Evolutionary conservation across 495 filamentous ascomycete genomes (phyloP).

Genomic region (Penicillium goetzii): DNA sequence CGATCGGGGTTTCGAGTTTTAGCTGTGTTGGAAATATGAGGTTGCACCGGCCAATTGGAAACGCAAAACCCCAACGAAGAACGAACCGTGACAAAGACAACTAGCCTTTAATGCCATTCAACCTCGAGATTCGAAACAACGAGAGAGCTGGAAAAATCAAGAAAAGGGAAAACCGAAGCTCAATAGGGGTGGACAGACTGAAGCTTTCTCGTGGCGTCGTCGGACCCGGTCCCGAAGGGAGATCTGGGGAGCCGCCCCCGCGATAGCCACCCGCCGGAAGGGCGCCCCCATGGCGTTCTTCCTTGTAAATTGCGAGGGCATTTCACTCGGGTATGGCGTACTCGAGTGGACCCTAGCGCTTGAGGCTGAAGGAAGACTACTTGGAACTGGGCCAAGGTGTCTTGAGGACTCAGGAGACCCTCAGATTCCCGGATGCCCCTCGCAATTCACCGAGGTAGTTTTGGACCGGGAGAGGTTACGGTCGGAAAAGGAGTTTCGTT

Average conservation of each 20-base stretch:
- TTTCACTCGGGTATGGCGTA: slow-evolving; percentile 1
- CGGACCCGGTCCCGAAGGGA: background rate
- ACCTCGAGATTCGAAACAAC: background rate
- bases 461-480: background rate
- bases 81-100: background rate
- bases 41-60: background rate
- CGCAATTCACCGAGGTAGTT: background rate
- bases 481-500: background rate
- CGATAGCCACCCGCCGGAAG: background rate
- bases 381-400: background rate
- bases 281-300: background rate
- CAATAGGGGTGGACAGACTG: background rate
- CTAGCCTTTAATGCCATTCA: background rate
- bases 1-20: background rate
- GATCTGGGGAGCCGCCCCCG: background rate
- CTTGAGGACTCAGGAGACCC: background rate
- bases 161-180: background rate
- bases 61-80: background rate
- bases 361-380: background rate
- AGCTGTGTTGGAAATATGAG: background rate
- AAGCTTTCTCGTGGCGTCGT: slow-evolving; percentile 2
- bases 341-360: background rate
- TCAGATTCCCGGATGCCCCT: background rate
- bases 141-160: background rate
- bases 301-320: background rate